Percentiles rank a stretch among this genome's conserved stretches.
These are phyloP conservation scores for Nemania serpens DNA, from an alignment of 2,329 filamentous ascomycete genomes.

Conservation along the genomic window DNA sequence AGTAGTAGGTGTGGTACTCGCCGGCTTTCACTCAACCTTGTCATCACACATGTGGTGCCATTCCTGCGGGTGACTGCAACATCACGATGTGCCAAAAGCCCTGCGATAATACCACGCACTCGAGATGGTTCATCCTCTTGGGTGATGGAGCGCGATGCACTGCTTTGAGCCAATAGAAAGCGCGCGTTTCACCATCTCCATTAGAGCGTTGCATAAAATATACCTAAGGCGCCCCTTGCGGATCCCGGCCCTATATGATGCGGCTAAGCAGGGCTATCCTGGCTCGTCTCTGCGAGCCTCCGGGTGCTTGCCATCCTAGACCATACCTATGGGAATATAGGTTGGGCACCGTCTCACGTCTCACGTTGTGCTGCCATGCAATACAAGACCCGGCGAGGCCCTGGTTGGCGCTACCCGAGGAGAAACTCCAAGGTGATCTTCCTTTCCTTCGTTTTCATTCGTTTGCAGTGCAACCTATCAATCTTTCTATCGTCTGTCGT, in stretches of 20 bases:
- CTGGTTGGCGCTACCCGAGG: neutral
- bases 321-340: slow-evolving; percentile 26
- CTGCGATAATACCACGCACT: slow-evolving; percentile 16
- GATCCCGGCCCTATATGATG: slow-evolving; percentile 32
- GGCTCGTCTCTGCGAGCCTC: slow-evolving; percentile 31
- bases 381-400: slow-evolving; percentile 19
- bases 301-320: slow-evolving; percentile 23
- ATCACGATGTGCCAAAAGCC: too few species aligned
- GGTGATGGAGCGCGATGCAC: slow-evolving; percentile 20
- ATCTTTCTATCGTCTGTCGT: too few species aligned
- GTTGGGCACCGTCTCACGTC: slow-evolving; percentile 27
- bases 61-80: slow-evolving; percentile 3
- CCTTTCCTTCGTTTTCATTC: slow-evolving; percentile 24
- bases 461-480: slow-evolving; percentile 16
- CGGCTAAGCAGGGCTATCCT: slow-evolving; percentile 31
- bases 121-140: neutral
- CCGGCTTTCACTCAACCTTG: neutral
- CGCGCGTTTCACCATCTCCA: slow-evolving; percentile 28
- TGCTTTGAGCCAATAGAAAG: slow-evolving; percentile 23
- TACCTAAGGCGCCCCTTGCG: slow-evolving; percentile 32
- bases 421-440: neutral
- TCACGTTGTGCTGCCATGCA: slow-evolving; percentile 6
- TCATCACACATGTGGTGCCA: neutral
- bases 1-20: too few species aligned
- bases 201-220: slow-evolving; percentile 30